Percentiles rank a stretch among this genome's conserved stretches.
Conservation (phyloP, 1,284 basidiomycete genomes). For the Termitomyces sp. region DNA sequence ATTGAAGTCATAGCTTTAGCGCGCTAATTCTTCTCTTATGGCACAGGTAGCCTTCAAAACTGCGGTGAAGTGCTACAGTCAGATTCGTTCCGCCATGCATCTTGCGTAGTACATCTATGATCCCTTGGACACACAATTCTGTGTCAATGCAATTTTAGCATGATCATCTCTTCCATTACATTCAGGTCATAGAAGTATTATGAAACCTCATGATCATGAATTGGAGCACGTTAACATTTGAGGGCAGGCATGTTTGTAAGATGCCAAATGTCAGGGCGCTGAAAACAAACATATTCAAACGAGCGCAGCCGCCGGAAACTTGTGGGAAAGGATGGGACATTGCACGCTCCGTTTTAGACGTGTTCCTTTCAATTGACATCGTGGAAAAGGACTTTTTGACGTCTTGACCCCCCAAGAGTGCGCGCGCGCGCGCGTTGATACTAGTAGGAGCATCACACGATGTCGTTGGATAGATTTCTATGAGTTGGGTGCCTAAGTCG, state of each 20-base stretch:
- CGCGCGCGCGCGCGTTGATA: not conserved
- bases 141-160: not conserved
- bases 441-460: not conserved
- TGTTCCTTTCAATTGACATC: not conserved
- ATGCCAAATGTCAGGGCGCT: not conserved
- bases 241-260: not conserved
- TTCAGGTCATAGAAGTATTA: not conserved
- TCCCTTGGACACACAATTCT: not conserved
- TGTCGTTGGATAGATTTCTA: not conserved
- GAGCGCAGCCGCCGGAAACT: slow-evolving; percentile 3
- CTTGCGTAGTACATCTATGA: not conserved
- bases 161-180: not conserved
- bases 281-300: not conserved
- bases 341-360: not conserved
- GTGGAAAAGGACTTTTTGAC: slow-evolving; percentile 1
- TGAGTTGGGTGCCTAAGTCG: not conserved
- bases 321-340: slow-evolving; percentile 3
- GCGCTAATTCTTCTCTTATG: not conserved
- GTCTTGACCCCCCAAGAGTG: not conserved
- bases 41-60: slow-evolving; percentile 1
- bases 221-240: not conserved
- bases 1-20: not conserved
- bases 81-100: slow-evolving; percentile 3
- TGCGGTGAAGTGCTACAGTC: not conserved
- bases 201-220: not conserved